Evolutionary conservation across 2,329 filamentous ascomycete species (phyloP), one percentile per base, ranked within the genome.

Genomic region (Pezizomycotina sp.): DNA sequence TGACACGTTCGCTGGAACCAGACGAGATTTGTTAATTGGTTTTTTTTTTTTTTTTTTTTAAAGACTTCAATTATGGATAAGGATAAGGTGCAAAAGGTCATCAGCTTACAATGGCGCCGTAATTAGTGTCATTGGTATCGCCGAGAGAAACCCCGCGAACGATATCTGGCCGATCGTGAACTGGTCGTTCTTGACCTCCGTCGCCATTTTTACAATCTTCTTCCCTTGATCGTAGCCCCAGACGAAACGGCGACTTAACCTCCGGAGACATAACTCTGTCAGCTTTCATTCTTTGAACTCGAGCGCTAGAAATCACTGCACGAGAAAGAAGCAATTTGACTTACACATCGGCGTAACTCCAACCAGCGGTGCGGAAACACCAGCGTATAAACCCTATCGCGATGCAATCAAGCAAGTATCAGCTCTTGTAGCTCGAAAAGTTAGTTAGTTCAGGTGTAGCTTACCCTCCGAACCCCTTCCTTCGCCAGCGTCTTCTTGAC

Each of bases 331-430:
- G n/a, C n/a, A n/a, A n/a, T n/a, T n/a, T n/a, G 24, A 71, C 84
- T 61, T 69, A 93, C 84, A 98, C 89, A 98, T 98, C 36, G 89
- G 89, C 44, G 89, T 98, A 10, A 98, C 89, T 35, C 89, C 89
- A 6, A 93, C 79, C 45, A 98, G 63, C 27, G 89, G 89, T 52
- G 89, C 89, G 50, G 79, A 89, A 28, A 98, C 86, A 58, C 89
- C 89, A n/a, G 89, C 89, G 59, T 98, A 98, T 45, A 98, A 59
- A 6, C 89, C 89, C 58, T 79, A 62, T 43, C 61, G 52, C 5
- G 13, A 10, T 13, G 19, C 12, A 7, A 10, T 38, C 36, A 32
- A 42, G 32, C 31, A 24, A 3, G 33, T 12, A 12, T 15, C 36
- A 13, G n/a, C 29, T 18, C 13, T 8, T 20, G 5, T 8, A 10